phyloP scores from a whole-genome alignment of 176 grass and related monocot species.

The Juncus effusus region DNA sequence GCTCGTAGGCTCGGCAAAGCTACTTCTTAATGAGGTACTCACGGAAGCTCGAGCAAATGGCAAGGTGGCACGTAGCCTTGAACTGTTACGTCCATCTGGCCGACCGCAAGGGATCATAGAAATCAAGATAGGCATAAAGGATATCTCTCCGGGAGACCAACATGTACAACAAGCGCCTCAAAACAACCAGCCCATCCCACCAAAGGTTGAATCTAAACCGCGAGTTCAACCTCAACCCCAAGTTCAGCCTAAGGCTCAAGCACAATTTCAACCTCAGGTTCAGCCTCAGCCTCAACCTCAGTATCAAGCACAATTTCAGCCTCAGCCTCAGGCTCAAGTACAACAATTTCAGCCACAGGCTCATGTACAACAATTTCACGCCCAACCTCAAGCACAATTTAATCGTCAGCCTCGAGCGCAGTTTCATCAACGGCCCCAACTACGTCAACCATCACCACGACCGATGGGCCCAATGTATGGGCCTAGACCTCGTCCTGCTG shows the following conservation, averaged over 20 bases:
- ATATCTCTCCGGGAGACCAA: conserved; percentile 7
- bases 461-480: too few relatives aligned
- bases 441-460: too few relatives aligned
- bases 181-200: not conserved
- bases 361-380: too few relatives aligned
- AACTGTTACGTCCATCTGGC: conserved; percentile 63
- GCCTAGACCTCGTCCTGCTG: too few relatives aligned
- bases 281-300: too few relatives aligned
- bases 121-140: conserved; percentile 17
- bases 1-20: conserved; percentile 54
- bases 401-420: too few relatives aligned
- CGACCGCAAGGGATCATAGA: conserved; percentile 8
- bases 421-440: too few relatives aligned
- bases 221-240: conserved; percentile 8
- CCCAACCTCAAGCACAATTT: too few relatives aligned
- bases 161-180: conserved; percentile 6
- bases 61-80: conserved; percentile 28
- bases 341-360: too few relatives aligned
- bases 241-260: not conserved
- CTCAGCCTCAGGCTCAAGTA: not conserved
- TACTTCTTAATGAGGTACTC: conserved; percentile 48
- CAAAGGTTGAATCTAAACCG: not conserved
- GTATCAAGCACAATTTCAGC: not conserved
- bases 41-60: conserved; percentile 42
- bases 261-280: not conserved